Base-by-base conservation (phyloP, 2,329 filamentous ascomycete genomes). In the Drechslera avenae region DNA sequence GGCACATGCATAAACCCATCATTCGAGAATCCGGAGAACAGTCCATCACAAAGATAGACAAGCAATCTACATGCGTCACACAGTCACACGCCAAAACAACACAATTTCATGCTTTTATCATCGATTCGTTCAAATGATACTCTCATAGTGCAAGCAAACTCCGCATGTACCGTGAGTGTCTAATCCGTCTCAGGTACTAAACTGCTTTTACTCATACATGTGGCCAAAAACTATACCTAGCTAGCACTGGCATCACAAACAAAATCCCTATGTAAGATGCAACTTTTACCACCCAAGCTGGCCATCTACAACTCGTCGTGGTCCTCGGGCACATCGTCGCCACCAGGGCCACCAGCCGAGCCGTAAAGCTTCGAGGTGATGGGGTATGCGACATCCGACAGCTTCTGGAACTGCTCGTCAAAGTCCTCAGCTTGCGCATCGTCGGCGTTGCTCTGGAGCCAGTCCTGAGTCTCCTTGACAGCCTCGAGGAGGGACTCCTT, bases 321-420 rank as follows among this genome's bases (percentile, higher is more conserved):
- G 36, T 49, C 50, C 21, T 71, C 73, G 39, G 68, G 68, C 52
- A 75, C 72, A 63, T 91, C 89, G 62, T 90, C 88, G 55, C 86
- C 88, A 58, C 82, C 85, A 63, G 83, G 86, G 54, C 85, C 87
- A 66, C 74, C 77, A 62, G 84, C 69, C 54, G 67, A 86, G 64
- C 76, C 80, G 83, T 97, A 97, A 71, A 97, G 84, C 86, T 99
- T 99, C 82, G 90, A 96, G 68, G 94, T 99, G 80, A 99, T 99
- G 65, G 94, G 94, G 82, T 97, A 97, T 46, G 94, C 94, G 61
- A 97, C 90, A 76, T 89, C 89, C 69, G 90, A 95, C 65, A 99
- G 85, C 85, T 97, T 97, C 89, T 99, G 93, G 84, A 95, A 96
- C 83, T 97, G 93, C 86, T 99, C 94, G 79, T 97, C 92, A 69